Evolutionary conservation across 2,329 filamentous ascomycete species (phyloP), one percentile per base, ranked within the genome.

Genomic region (Epichloe festucae): DNA sequence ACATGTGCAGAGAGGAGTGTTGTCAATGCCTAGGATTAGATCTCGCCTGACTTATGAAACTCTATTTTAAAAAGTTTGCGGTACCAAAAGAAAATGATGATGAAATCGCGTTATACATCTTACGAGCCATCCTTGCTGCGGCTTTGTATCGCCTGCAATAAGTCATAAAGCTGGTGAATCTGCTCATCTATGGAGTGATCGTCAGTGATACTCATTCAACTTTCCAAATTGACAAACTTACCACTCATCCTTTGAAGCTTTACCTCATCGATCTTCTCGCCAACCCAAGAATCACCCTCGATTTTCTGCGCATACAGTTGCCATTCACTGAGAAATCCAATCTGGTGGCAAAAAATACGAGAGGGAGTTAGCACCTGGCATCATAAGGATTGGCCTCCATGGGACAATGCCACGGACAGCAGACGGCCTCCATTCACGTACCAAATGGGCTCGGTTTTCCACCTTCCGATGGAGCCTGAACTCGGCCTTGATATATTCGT

Each of bases 281-380:
- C 91, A 54, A 78, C 75, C 93, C 93, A 97, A 0, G 76, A 67
- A 50, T 95, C 85, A 0, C 90, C 91, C 63, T 97, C 91, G 15
- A 98, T 72, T 64, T 89, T 84, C 65, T 98, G 91, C 2, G 89
- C 90, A 64, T 97, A 98, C 49, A 88, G 72, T 67, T 98, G 93
- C 91, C 91, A 98, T 67, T 97, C 90, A 0, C 87, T 91, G 59
- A 98, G 75, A 67, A 98, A 98, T 2, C 91, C 93, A 60, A 97
- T 89, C 89, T 95, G 58, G 27, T 6, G 49, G 15, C 14, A 31
- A 21, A 14, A 14, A 27, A 14, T 12, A 19, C 7, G 12, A 27
- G 21, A 21, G 41, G 6, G 41, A 43, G 19, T 43, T n/a, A 40
- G 39, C 10, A 17, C 31, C 31, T 31, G 31, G 31, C 27, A 11